Base-by-base conservation (phyloP, 495 filamentous ascomycete species). In the Penicillium steckii region DNA sequence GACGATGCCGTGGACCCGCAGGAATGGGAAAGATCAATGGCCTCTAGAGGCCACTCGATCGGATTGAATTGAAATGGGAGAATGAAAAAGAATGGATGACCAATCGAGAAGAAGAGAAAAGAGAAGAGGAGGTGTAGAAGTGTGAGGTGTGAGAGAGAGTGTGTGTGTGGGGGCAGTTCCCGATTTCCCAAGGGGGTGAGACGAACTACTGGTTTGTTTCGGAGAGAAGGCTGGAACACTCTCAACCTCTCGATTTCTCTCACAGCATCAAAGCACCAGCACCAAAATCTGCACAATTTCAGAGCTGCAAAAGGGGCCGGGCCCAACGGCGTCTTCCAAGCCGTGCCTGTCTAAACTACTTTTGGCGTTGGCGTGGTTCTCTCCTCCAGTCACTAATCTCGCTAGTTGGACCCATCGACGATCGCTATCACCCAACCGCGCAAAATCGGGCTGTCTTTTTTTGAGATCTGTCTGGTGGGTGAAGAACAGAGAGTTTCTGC, bases 341-440 rank as follows among this genome's bases (percentile, higher is more conserved):
- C 19, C 18, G 38, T 41, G 38, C 38, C 38, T 41, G 38, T 23
- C 38, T 41, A 41, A 23, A 23, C 43, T 40, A 32, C 41, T 21
- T 40, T 17, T 40, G 50, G 50, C 22, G 21, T 53, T 60, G 53
- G 53, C 53, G 46, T 56, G 45, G 19, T 46, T 17, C 13, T 13
- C n/a, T 47, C 49, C 49, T 48, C 53, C 58, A 53, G 42, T 54
- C 41, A 38, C 27, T 29, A 18, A 13, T 35, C 53, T 56, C 50
- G 27, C 33, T 50, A 46, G 25, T n/a, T n/a, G 37, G 54, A 45
- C 50, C 58, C 58, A 44, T 41, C 27, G 51, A 26, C 62, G 62
- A 65, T 65, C 62, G 53, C 56, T 65, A 65, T 65, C 50, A 57
- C 56, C 44, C 45, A 35, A 51, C 52, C 47, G 51, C 52, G 44